Base-by-base conservation (phyloP, 2,329 filamentous ascomycete genomes). In the Calonectria montana region DNA sequence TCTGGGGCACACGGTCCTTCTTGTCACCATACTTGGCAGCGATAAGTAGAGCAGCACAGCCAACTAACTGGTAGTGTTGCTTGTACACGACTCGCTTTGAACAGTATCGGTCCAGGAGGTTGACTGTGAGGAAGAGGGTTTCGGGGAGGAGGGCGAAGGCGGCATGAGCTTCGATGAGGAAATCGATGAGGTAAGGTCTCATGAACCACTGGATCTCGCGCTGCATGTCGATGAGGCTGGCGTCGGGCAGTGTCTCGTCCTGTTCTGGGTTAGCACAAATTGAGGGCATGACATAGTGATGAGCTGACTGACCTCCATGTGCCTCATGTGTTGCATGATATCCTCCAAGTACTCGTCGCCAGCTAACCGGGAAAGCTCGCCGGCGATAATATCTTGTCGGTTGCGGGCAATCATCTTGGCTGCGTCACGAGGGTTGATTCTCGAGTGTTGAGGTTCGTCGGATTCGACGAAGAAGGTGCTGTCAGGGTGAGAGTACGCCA, bases 191-290 rank as follows among this genome's bases (percentile, higher is more conserved):
- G 84, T 98, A 98, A 0, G 97, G 97, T 80, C 97, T 90, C 97
- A 99, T 99, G 86, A 97, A 98, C 97, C 97, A 99, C 83, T 98
- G 95, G 75, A 99, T 98, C 89, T 99, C 97, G 76, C 96, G 95
- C 86, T 99, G 97, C 85, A 98, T 98, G 84, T 99, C 97, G 83
- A 99, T 99, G 41, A 97, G 95, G 83, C 96, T 96, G 83, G 97
- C 96, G 84, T 99, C 97, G 66, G 97, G 94, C 76, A 98, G 88
- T 31, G 97, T 98, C 85, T 97, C 94, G 80, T 93, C 90, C 90
- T 91, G 55, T 67, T 50, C 27, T 62, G 70, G 31, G 76, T 80
- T 73, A 86, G 80, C 73, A 69, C 55, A 65, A 57, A 21, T 8
- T 0, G 37, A 41, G 12, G 29, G 27, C 53, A 39, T 18, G 3